phyloP scores from a whole-genome alignment of 164 flowering plant species.

The Aristolochia contorta region DNA sequence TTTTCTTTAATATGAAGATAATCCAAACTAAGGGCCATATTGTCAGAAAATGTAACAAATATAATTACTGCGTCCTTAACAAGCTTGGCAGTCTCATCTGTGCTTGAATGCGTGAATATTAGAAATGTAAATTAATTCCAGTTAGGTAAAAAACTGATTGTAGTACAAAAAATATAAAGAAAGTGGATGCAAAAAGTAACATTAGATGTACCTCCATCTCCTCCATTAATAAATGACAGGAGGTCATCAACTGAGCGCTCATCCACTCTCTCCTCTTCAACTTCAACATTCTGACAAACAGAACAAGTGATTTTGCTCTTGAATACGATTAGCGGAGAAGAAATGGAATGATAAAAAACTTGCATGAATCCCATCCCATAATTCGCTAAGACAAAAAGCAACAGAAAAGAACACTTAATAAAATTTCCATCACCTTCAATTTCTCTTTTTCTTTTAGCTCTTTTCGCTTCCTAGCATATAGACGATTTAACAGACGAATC shows the following conservation, averaged over 20 bases:
- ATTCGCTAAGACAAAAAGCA: not conserved
- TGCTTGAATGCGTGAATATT: too few relatives aligned
- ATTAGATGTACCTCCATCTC: slow-evolving; percentile 24
- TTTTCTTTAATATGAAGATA: too few relatives aligned
- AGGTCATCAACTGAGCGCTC: slow-evolving; percentile 91
- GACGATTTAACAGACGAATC: slow-evolving; percentile 73
- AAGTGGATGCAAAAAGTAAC: not conserved
- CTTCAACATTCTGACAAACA: slow-evolving; percentile 51
- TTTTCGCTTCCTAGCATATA: slow-evolving; percentile 88
- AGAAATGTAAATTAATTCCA: too few relatives aligned
- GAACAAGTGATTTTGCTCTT: not conserved
- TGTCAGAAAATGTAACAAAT: not conserved
- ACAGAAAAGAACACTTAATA: not conserved
- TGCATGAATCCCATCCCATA: not conserved
- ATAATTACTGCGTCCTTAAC: not conserved
- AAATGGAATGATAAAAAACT: not conserved
- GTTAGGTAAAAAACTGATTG: too few relatives aligned
- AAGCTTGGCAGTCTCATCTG: too few relatives aligned
- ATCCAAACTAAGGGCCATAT: not conserved
- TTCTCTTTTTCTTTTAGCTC: slow-evolving; percentile 74
- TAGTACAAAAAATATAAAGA: not conserved
- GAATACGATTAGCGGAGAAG: not conserved
- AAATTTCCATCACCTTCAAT: slow-evolving; percentile 33
- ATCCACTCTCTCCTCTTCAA: slow-evolving; percentile 64
- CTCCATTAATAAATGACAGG: slow-evolving; percentile 75